These are phyloP conservation scores for Termitomyces eurrhizus DNA, from an alignment of 768 basidiomycete genomes.

Conservation along the genomic window DNA sequence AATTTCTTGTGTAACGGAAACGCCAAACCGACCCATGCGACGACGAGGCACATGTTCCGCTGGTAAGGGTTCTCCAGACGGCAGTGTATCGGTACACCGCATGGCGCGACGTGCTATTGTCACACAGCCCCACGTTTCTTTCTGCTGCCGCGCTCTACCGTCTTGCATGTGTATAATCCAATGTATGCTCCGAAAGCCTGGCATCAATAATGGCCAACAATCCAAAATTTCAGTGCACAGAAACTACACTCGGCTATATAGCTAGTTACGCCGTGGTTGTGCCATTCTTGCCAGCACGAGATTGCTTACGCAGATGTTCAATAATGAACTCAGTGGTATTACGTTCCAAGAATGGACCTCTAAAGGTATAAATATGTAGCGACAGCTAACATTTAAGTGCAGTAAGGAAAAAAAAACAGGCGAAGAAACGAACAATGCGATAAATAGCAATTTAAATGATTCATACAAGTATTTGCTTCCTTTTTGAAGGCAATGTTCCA, in stretches of 20 bases:
- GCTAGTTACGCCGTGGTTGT: not conserved
- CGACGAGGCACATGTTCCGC: too few species aligned
- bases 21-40: not conserved
- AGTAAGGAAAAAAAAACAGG: not conserved
- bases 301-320: not conserved
- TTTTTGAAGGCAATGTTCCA: not conserved
- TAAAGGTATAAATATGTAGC: not conserved
- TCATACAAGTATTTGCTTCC: not conserved
- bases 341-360: not conserved
- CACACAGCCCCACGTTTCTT: not conserved
- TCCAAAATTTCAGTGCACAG: too few species aligned
- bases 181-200: not conserved
- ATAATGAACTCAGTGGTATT: not conserved
- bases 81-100: not conserved
- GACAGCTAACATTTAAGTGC: not conserved
- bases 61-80: too few species aligned
- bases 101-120: not conserved
- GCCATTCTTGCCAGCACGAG: not conserved
- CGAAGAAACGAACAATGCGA: constrained; percentile 4
- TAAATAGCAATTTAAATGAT: constrained; percentile 7
- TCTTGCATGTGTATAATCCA: not conserved
- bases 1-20: not conserved
- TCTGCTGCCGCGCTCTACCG: not conserved
- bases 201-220: not conserved
- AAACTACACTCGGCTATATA: not conserved